phyloP scores from a whole-genome alignment of 768 basidiomycete species.

The Amanita polypyramis region DNA sequence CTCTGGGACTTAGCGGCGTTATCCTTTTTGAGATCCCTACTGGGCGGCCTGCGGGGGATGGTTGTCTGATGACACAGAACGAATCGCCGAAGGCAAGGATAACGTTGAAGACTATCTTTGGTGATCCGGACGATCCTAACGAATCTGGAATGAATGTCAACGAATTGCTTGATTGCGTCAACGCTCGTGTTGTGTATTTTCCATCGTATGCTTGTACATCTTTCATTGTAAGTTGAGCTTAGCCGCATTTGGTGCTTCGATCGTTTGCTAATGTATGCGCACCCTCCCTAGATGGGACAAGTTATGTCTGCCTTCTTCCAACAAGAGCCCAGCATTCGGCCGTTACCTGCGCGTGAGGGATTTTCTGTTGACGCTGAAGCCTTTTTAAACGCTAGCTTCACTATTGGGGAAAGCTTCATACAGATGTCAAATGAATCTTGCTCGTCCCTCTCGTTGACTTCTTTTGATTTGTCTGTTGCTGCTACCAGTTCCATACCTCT shows the following conservation, averaged over 20 bases:
- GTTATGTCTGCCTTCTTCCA: constrained; percentile 16
- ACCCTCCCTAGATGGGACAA: constrained; percentile 14
- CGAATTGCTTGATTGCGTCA: constrained; percentile 17
- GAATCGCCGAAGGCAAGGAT: background rate
- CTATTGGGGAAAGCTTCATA: background rate
- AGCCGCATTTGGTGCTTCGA: background rate
- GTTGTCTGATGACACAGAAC: background rate
- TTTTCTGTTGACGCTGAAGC: constrained; percentile 13
- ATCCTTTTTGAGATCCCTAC: constrained; percentile 17
- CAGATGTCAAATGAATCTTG: background rate
- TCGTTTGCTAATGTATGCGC: background rate
- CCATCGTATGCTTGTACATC: constrained; percentile 24
- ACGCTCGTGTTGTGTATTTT: constrained; percentile 18
- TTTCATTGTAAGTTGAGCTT: constrained; percentile 15
- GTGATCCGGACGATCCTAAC: constrained; percentile 13
- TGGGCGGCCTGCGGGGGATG: background rate
- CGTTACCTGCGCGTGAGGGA: constrained; percentile 12
- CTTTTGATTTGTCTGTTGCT: background rate
- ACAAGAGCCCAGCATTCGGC: constrained; percentile 9
- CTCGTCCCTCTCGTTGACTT: background rate
- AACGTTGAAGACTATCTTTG: constrained; percentile 18
- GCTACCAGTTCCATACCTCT: background rate
- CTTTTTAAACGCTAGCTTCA: background rate
- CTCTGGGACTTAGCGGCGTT: constrained; percentile 20
- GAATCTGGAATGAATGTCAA: constrained; percentile 19